Base-by-base conservation (phyloP, 2,329 filamentous ascomycete genomes). In the Fusarium ambrosium region DNA sequence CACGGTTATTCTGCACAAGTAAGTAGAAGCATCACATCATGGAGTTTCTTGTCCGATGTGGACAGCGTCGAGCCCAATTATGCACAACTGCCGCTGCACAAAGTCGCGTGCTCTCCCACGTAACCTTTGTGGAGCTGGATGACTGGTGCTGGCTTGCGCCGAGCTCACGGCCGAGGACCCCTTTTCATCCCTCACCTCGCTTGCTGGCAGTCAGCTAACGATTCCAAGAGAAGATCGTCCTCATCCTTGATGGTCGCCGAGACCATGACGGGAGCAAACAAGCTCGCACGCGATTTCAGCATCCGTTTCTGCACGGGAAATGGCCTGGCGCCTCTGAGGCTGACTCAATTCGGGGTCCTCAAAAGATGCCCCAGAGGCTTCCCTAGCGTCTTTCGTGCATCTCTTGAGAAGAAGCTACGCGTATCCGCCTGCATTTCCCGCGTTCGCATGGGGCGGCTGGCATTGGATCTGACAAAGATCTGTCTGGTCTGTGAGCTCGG, bases 71-170 rank as follows among this genome's bases (percentile, higher is more conserved):
- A 34, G 27, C 41, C 61, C 55, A 51, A 27, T 73, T 74, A 72
- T 78, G 75, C 73, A 73, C 55, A 14, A 65, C 62, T 53, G 65
- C 59, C 66, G 58, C 66, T 77, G 72, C 66, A 77, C 69, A 70
- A 74, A 75, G 74, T 77, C 76, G 76, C 76, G 76, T 78, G 76
- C 74, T 65, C 43, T 59, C 32, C 60, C 22, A 56, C 51, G 61
- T 62, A 64, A 58, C 61, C 29, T 43, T 11, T 58, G 70, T 77
- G 74, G 74, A 71, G 72, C 64, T 64, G 53, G 59, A 58, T 56
- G 66, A 61, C 68, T 73, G 66, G 55, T 76, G 73, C 73, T 66
- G 43, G 53, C 68, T 73, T 70, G 55, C 74, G 73, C 73, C 73
- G 73, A 74, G 73, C 71, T 66, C 70, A 55, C 68, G 59, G 71